Evolutionary conservation across 768 basidiomycete genomes (phyloP), one percentile per base, ranked within the genome.

Genomic region (Kwoniella newhampshirensis): DNA sequence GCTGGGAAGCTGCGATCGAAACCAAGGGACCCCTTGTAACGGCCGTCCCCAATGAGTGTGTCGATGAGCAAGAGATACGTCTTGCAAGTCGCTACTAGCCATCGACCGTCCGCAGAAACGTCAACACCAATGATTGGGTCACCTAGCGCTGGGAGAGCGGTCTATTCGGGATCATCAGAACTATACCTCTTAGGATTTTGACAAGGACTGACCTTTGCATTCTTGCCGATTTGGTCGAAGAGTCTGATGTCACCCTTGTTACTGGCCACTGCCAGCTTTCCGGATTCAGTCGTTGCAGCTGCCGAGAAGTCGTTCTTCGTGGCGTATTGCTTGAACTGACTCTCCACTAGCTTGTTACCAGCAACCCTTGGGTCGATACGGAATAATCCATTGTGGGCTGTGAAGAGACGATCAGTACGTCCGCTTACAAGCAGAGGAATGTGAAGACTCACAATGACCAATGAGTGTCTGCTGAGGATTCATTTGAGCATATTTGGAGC

Each of bases 1-100:
- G 92, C 91, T 9, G 96, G 96, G 85, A 99, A 98, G 73, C 87
- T 87, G 47, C 91, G 82, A 73, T 97, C 93, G 70, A 98, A 97
- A 36, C 92, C 91, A 32, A 91, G 78, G 39, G 83, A 83, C 9
- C 89, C 91, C 35, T 84, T 82, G 70, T 89, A 92, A 56, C 83
- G 83, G 6, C 91, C 91, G 73, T 90, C 89, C 18, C 91, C 91
- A 66, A 98, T 98, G 53, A 91, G 82, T 0, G 91, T 91, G 74
- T 99, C 92, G 71, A 98, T 92, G 62, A 99, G 82, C 39, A 98
- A 80, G 53, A 99, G 80, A 75, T 97, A 96, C 13, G 86, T 92
- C 80, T 87, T 88, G 47, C 91, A 96, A 40, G 96, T 99, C 12
- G 93, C 94, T 27, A 99, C 88, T 50, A 99, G 83, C 82, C 87